phyloP scores from a whole-genome alignment of 371 early-diverging fungal genomes.

The Mortierella sp. region DNA sequence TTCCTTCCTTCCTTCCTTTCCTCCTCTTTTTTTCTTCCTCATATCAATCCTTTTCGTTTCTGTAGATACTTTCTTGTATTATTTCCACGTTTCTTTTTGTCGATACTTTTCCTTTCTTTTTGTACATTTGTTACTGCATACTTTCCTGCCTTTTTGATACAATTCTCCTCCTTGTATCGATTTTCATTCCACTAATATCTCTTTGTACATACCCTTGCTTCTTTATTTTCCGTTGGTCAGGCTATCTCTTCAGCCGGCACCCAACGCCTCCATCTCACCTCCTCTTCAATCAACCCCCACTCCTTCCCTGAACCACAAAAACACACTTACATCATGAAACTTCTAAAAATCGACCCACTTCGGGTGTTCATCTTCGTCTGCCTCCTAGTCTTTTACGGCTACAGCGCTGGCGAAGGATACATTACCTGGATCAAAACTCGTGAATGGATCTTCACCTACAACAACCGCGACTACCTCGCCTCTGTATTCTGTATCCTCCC shows the following conservation, averaged over 20 bases:
- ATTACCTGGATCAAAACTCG: conserved; percentile 40
- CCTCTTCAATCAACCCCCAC: not conserved
- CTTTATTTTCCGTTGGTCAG: not conserved
- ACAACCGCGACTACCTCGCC: conserved; percentile 22
- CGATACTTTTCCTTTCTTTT: not conserved
- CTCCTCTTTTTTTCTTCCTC: not conserved
- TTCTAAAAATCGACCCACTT: conserved; percentile 13
- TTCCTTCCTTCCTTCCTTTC: not conserved
- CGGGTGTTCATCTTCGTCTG: conserved; percentile 22
- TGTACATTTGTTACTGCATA: not conserved
- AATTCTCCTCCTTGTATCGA: not conserved
- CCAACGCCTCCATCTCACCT: not conserved
- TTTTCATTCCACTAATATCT: not conserved
- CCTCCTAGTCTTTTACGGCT: conserved; percentile 15
- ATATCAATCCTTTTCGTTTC: not conserved
- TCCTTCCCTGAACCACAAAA: not conserved
- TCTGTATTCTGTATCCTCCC: conserved; percentile 22
- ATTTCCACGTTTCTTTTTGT: not conserved
- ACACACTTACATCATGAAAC: conserved; percentile 16
- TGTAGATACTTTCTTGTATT: not conserved
- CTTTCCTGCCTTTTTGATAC: not conserved
- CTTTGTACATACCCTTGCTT: not conserved
- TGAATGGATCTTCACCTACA: conserved; percentile 37
- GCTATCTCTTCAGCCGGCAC: not conserved
- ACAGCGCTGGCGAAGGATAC: conserved; percentile 23